These are phyloP conservation scores for Barnettozyma californica DNA, from an alignment of 805 yeast genomes.

Conservation along the genomic window DNA sequence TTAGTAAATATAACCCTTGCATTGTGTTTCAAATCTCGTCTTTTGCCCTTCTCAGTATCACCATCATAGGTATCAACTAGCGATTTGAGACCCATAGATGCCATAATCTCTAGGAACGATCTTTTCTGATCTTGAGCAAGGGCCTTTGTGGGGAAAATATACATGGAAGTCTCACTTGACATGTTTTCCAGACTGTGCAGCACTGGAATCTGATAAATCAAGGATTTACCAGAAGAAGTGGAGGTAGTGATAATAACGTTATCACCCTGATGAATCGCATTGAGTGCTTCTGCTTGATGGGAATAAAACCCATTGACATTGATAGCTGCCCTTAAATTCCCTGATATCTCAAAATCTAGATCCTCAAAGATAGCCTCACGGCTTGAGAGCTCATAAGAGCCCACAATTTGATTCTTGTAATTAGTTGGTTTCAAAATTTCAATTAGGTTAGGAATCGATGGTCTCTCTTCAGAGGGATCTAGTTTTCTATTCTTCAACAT, in stretches of 20 bases:
- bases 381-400: conserved; percentile 41
- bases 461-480: conserved; percentile 29
- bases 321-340: conserved; percentile 48
- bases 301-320: conserved; percentile 50
- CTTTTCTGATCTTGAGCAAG: conserved; percentile 94
- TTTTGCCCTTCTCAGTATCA: conserved; percentile 63
- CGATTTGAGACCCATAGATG: conserved; percentile 43
- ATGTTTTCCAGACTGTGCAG: conserved; percentile 39
- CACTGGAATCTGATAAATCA: conserved; percentile 87
- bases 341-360: conserved; percentile 42
- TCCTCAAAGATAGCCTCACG: conserved; percentile 41
- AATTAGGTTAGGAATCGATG: conserved; percentile 45
- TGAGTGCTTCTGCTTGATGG: conserved; percentile 80
- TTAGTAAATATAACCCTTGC: conserved; percentile 87
- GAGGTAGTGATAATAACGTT: conserved; percentile 90
- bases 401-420: conserved; percentile 61
- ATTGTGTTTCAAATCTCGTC: conserved; percentile 49
- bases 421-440: conserved; percentile 43
- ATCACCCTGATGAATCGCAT: conserved; percentile 46
- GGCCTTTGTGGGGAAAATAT: conserved; percentile 95
- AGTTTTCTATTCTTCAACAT: conserved; percentile 36
- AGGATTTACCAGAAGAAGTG: conserved; percentile 93
- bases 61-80: conserved; percentile 87
- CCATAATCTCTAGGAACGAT: conserved; percentile 57
- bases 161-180: conserved; percentile 60